Conservation (phyloP, 805 yeast species). For the Ogataea minuta region DNA sequence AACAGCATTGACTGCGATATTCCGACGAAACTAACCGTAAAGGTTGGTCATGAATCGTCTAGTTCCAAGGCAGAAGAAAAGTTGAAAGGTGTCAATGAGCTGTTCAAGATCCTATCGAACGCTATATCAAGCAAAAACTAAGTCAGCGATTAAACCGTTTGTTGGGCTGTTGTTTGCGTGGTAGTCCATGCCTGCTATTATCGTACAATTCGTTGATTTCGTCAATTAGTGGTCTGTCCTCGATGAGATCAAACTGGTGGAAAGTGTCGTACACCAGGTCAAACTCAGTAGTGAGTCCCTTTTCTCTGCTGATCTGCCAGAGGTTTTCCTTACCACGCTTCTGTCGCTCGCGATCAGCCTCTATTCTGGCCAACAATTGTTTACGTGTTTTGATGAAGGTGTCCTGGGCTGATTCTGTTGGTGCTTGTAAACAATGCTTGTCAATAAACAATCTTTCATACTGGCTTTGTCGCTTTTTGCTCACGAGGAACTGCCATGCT, state of each 20-base stretch:
- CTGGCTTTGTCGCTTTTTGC: conserved; percentile 49
- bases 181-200: conserved; percentile 3
- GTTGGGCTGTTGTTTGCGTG: conserved; percentile 3
- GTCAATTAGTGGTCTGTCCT: conserved; percentile 25
- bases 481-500: conserved; percentile 48
- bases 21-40: conserved; percentile 54
- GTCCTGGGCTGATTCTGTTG: conserved; percentile 11
- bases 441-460: conserved; percentile 47
- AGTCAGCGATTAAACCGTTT: conserved; percentile 5
- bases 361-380: conserved; percentile 76
- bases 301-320: conserved; percentile 61
- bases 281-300: conserved; percentile 33
- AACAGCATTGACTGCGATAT: conserved; percentile 41
- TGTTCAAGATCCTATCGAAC: conserved; percentile 48
- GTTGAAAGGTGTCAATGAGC: conserved; percentile 67
- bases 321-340: conserved; percentile 77
- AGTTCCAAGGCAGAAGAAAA: conserved; percentile 55
- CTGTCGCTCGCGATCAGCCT: conserved; percentile 88
- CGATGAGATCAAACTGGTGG: conserved; percentile 17
- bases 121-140: conserved; percentile 8
- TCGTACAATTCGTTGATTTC: conserved; percentile 26
- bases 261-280: conserved; percentile 24
- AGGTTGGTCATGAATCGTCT: conserved; percentile 43
- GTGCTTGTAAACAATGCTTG: conserved; percentile 29
- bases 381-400: conserved; percentile 28